Evolutionary conservation across 805 yeast genomes (phyloP).

Genomic region (Yarrowia keelungensis): DNA sequence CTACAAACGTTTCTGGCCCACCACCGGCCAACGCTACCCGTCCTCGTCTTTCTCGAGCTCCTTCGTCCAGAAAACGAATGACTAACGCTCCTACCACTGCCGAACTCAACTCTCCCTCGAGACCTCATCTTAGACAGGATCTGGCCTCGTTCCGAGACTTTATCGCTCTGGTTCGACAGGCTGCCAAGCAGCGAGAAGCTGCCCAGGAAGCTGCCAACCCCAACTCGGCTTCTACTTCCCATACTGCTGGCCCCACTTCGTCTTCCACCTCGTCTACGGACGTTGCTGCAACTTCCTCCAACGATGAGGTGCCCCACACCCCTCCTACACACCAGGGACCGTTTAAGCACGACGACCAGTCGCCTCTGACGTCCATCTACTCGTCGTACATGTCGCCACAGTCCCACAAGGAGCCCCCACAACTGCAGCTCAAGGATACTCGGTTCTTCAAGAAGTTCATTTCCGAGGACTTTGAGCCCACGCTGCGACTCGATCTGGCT

Average conservation of each 20-base stretch:
- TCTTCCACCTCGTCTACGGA: slow-evolving; percentile 23
- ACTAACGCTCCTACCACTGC: not conserved
- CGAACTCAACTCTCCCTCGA: slow-evolving; percentile 15
- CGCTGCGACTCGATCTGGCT: slow-evolving; percentile 67
- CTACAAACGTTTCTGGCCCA: slow-evolving; percentile 18
- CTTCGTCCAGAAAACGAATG: slow-evolving; percentile 10
- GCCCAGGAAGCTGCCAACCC: not conserved
- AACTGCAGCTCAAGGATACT: slow-evolving; percentile 54
- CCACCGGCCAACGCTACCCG: slow-evolving; percentile 2
- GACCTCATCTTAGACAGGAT: slow-evolving; percentile 39
- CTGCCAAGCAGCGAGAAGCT: slow-evolving; percentile 19
- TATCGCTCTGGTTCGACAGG: slow-evolving; percentile 31
- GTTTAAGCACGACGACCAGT: slow-evolving; percentile 30
- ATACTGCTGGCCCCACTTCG: slow-evolving; percentile 21
- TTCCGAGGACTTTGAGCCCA: slow-evolving; percentile 80
- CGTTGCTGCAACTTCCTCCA: not conserved
- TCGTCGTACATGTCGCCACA: slow-evolving; percentile 37
- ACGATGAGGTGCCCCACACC: slow-evolving; percentile 27
- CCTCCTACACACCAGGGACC: slow-evolving; percentile 33
- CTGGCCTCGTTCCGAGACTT: slow-evolving; percentile 38
- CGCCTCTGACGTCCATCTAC: slow-evolving; percentile 37
- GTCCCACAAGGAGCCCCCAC: slow-evolving; percentile 30
- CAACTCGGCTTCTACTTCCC: not conserved
- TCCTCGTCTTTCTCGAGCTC: slow-evolving; percentile 27
- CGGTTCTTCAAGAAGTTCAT: slow-evolving; percentile 69